Conservation (phyloP, 1,139 yeast genomes). For the Debaryomyces nepalensis region DNA sequence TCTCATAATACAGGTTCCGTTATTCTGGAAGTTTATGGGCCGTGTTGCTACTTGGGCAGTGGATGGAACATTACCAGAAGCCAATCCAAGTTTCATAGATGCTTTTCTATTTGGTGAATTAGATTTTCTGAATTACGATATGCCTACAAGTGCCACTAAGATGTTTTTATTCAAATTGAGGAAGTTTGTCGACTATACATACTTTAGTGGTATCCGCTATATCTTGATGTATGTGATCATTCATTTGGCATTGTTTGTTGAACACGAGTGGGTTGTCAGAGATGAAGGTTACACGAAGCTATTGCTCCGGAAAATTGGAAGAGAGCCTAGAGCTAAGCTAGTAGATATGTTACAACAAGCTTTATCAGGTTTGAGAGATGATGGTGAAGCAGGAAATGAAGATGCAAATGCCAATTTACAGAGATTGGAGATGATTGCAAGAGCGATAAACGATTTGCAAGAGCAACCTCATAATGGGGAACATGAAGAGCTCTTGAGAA, state of each 20-base stretch:
- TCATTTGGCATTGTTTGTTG: constrained; percentile 55
- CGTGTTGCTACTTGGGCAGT: constrained; percentile 58
- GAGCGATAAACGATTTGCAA: constrained; percentile 39
- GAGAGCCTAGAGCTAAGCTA: constrained; percentile 52
- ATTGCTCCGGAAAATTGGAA: constrained; percentile 59
- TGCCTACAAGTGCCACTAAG: constrained; percentile 11
- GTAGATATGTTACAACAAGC: constrained; percentile 43
- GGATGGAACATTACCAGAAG: constrained; percentile 54
- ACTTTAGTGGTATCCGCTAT: constrained; percentile 46
- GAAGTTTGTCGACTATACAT: constrained; percentile 40
- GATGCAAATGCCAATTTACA: constrained; percentile 30
- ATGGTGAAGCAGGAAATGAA: constrained; percentile 27
- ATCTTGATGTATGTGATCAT: constrained; percentile 43
- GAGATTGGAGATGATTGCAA: constrained; percentile 34
- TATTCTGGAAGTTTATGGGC: constrained; percentile 58
- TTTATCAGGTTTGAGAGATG: constrained; percentile 33
- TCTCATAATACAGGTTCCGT: constrained; percentile 57
- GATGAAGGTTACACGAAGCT: constrained; percentile 69
- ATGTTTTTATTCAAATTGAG: constrained; percentile 19
- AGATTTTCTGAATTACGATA: constrained; percentile 20
- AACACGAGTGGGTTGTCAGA: constrained; percentile 72
- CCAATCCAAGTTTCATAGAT: constrained; percentile 36
- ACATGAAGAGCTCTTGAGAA: constrained; percentile 27
- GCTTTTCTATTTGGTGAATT: constrained; percentile 56
- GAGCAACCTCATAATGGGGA: constrained; percentile 22